A percentile compares a stretch with the other conserved stretches of the same genome.
phyloP scores from a whole-genome alignment of 345 rosid genomes.

The Sisymbrium altissimum region DNA sequence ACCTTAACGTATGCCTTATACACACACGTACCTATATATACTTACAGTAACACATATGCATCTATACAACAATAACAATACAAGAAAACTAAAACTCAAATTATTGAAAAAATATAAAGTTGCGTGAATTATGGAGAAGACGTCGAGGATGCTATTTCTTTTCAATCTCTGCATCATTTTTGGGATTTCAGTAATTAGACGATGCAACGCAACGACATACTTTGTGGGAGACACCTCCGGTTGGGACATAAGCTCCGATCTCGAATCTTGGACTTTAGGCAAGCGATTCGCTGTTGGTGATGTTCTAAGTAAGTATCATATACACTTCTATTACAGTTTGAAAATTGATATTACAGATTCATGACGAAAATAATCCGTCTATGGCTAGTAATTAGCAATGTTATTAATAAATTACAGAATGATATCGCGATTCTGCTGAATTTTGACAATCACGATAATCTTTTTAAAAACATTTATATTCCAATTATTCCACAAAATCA shows the following conservation, averaged over 20 bases:
- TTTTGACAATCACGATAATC: neutral
- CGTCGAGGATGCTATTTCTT: slow-evolving; percentile 30
- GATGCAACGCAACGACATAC: slow-evolving; percentile 57
- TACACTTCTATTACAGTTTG: too few relatives aligned
- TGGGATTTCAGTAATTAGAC: slow-evolving; percentile 20
- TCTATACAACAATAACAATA: slow-evolving; percentile 1
- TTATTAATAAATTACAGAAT: neutral
- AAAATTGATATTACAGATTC: too few relatives aligned
- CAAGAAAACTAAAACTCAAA: neutral
- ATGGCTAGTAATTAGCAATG: neutral
- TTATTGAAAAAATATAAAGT: neutral
- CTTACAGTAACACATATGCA: neutral
- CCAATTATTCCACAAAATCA: too few relatives aligned
- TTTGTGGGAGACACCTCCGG: slow-evolving; percentile 79
- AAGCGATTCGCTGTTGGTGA: slow-evolving; percentile 80
- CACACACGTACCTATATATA: neutral
- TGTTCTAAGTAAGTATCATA: slow-evolving; percentile 46
- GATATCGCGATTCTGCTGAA: neutral
- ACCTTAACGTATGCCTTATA: slow-evolving; percentile 10
- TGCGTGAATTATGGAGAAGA: slow-evolving; percentile 16
- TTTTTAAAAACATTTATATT: too few relatives aligned
- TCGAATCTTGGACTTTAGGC: slow-evolving; percentile 64
- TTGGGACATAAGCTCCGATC: slow-evolving; percentile 86
- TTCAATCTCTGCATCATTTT: slow-evolving; percentile 27
- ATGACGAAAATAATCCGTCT: neutral